Evolutionary conservation across 805 yeast species (phyloP).

Genomic region (Monosporozyma aerobia): DNA sequence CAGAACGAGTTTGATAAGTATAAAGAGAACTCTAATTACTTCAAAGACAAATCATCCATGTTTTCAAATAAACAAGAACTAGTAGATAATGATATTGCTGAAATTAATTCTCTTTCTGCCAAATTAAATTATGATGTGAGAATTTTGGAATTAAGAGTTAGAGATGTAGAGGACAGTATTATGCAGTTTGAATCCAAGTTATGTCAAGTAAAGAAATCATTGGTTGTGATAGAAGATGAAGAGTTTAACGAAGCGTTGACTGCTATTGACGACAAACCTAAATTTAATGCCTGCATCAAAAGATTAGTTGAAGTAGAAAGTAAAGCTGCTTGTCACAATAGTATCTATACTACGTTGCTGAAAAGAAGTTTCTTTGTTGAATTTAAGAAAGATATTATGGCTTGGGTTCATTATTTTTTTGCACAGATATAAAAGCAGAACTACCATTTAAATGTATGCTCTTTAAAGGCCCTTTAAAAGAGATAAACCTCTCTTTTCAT

Average conservation of each 20-base stretch:
- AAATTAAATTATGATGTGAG: slow-evolving; percentile 59
- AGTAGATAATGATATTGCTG: slow-evolving; percentile 35
- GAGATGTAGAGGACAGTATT: slow-evolving; percentile 60
- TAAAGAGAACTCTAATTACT: slow-evolving; percentile 11
- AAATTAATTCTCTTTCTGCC: slow-evolving; percentile 48
- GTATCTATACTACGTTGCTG: slow-evolving; percentile 11
- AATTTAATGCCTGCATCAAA: slow-evolving; percentile 14
- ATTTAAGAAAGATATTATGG: slow-evolving; percentile 10
- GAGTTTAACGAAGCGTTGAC: slow-evolving; percentile 5
- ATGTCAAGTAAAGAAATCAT: slow-evolving; percentile 13
- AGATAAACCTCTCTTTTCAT: too few species aligned
- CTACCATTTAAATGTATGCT: too few species aligned
- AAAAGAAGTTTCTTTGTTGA: slow-evolving; percentile 8
- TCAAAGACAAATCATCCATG: slow-evolving; percentile 14
- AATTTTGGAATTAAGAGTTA: slow-evolving; percentile 47
- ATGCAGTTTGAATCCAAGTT: slow-evolving; percentile 33
- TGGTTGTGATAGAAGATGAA: slow-evolving; percentile 4
- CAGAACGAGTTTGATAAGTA: not conserved
- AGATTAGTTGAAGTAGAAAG: slow-evolving; percentile 10
- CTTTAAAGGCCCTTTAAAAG: too few species aligned
- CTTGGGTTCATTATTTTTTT: slow-evolving; percentile 16
- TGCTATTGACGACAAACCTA: slow-evolving; percentile 9
- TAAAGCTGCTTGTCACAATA: slow-evolving; percentile 11
- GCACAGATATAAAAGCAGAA: not conserved
- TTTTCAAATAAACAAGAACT: slow-evolving; percentile 25